phyloP scores from a whole-genome alignment of 345 rosid genomes.

The Orychophragmus violaceus region DNA sequence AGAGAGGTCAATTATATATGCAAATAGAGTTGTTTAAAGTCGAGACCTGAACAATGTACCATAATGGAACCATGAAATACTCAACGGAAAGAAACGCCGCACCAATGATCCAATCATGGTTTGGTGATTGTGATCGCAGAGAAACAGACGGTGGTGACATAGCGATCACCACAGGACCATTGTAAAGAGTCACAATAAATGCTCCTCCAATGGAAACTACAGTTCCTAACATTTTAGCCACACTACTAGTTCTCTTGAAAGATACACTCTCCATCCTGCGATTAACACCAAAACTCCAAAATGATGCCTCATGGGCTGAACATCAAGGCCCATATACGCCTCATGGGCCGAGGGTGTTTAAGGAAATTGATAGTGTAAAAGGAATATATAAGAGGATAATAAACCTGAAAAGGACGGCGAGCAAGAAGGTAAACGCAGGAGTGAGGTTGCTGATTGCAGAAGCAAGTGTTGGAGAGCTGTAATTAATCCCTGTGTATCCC shows the following conservation, averaged over 20 bases:
- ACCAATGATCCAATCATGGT: conserved; percentile 64
- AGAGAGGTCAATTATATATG: background rate
- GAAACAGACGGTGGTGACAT: conserved; percentile 31
- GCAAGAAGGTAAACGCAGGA: conserved; percentile 91
- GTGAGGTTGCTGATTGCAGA: conserved; percentile 95
- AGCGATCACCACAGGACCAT: conserved; percentile 54
- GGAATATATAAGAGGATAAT: background rate
- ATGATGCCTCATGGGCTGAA: background rate
- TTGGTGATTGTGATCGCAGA: conserved; percentile 36
- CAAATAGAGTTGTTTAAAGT: background rate
- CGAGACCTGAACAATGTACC: conserved; percentile 95
- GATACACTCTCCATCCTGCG: conserved; percentile 71
- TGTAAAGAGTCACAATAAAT: conserved; percentile 62
- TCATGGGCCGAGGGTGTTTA: conserved; percentile 13
- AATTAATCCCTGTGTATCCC: conserved; percentile 82
- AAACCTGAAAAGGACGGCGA: conserved; percentile 71
- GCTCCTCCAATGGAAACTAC: conserved; percentile 74
- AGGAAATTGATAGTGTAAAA: conserved; percentile 5
- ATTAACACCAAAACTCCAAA: background rate
- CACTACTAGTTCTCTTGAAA: conserved; percentile 52
- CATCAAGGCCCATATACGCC: background rate
- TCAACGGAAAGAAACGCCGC: conserved; percentile 62
- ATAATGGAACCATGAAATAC: conserved; percentile 59
- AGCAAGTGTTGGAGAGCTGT: conserved; percentile 85
- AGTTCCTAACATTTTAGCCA: conserved; percentile 77